These are phyloP conservation scores for Gryganskiella cystojenkinii DNA, from an alignment of 192 early-diverging fungal species.

Conservation along the genomic window DNA sequence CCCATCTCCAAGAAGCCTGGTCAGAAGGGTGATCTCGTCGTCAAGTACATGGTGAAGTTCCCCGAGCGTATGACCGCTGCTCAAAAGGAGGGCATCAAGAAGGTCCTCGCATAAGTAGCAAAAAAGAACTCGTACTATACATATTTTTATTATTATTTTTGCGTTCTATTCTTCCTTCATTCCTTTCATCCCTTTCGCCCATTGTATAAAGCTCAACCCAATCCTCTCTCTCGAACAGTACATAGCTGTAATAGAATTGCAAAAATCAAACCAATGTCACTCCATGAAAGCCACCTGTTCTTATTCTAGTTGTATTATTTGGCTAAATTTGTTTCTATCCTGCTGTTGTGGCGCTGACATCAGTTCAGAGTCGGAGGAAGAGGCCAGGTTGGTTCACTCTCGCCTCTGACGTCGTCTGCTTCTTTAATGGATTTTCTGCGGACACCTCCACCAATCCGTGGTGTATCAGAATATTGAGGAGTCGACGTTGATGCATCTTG, in stretches of 20 bases:
- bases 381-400: conserved; percentile 5
- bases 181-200: no score
- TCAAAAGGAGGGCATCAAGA: conserved; percentile 76
- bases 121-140: no score
- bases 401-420: not conserved
- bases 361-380: not conserved
- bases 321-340: no score
- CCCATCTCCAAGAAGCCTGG: conserved; percentile 82
- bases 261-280: no score
- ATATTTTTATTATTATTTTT: no score
- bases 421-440: conserved; percentile 31
- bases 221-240: no score
- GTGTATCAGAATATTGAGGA: conserved; percentile 12
- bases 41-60: conserved; percentile 84
- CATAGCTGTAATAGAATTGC: no score
- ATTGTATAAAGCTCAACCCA: no score
- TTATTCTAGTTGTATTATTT: no score
- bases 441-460: conserved; percentile 27
- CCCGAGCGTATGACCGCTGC: conserved; percentile 72
- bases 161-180: no score
- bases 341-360: no score
- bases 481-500: not conserved
- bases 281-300: no score
- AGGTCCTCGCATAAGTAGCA: conserved; percentile 31
- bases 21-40: conserved; percentile 87